Base-by-base conservation (phyloP, 2,329 filamentous ascomycete genomes). In the Penicillium sp. region DNA sequence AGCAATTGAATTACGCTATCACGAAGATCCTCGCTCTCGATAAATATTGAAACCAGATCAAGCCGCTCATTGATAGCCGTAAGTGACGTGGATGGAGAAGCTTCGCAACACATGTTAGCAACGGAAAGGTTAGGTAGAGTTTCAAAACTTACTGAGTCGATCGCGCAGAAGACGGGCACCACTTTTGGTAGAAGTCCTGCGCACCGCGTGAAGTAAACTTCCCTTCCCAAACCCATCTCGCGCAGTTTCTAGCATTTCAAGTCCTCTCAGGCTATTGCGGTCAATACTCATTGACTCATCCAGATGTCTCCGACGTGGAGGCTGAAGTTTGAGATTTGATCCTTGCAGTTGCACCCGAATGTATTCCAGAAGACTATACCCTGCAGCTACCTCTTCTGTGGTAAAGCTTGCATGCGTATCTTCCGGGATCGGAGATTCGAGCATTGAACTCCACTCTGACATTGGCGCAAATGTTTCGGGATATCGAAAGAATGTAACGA, bases 251-350 rank as follows among this genome's bases (percentile, higher is more conserved):
- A 91, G 87, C 63, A 99, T 91, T 74, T 99, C 95, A 4, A 99
- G 81, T 1, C 93, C 91, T 58, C 91, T 85, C 76, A 99, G 83
- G 63, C 90, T 97, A 69, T 93, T 96, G 70, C 89, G 93, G 77
- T 99, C 95, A 64, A 99, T 96, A 50, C 80, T 84, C 91, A 99
- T 95, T 62, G 89, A 87, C 60, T 96, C 86, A 69, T 90, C 81
- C 51, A 85, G 82, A 63, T 90, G 86, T 64, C 91, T 85, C 58
- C 91, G 88, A 35, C 88, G 78, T 2, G 95, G 95, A 45, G 91
- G 87, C 71, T 96, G 92, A 42, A 99, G 82, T 72, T 90, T 92
- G 78, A 96, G 86, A 68, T 85, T 87, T 53, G 88, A 79, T 19
- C 91, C 91, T 66, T 90, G 89, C 19, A 98, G 79, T 52, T 92